Conservation (phyloP, 202 grass and related monocot species). For the Brachypodium distachyon region DNA sequence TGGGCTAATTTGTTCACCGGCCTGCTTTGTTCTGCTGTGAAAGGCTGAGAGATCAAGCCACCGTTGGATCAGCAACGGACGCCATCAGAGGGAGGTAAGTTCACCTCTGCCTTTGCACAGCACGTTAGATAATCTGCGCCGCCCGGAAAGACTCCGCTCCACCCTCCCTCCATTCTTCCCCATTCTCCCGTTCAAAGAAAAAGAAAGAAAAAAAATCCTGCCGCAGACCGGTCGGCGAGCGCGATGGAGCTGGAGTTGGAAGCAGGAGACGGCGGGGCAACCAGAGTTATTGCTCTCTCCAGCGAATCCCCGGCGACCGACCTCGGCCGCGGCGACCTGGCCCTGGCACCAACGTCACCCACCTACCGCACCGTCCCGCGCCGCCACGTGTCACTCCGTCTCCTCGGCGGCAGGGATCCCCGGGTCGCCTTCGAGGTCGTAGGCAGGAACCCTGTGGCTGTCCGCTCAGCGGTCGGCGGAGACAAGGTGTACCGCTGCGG, state of each 20-base stretch:
- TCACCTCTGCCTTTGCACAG: too few species aligned
- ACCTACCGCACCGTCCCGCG: constrained; percentile 44
- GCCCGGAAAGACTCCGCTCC: not conserved
- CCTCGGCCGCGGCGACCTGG: constrained; percentile 27
- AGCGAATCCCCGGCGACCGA: not conserved
- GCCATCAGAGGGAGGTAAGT: too few species aligned
- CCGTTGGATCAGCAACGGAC: too few species aligned
- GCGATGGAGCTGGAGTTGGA: constrained; percentile 70
- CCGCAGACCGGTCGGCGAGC: not conserved
- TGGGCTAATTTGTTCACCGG: too few species aligned
- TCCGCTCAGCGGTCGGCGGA: not conserved
- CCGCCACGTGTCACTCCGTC: constrained; percentile 49
- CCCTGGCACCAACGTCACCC: not conserved
- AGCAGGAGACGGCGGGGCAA: not conserved
- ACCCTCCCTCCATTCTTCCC: not conserved
- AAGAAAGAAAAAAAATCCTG: too few species aligned
- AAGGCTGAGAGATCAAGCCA: too few species aligned
- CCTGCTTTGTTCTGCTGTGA: too few species aligned
- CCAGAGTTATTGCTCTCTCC: not conserved
- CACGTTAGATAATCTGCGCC: too few species aligned
- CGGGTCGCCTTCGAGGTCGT: constrained; percentile 54
- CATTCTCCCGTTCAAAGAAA: too few species aligned
- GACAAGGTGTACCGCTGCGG: constrained; percentile 26
- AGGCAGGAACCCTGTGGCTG: constrained; percentile 60
- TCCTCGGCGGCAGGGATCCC: not conserved